Evolutionary conservation across 176 grass and related monocot species (phyloP), one percentile per base, ranked within the genome.

Genomic region (Cenchrus americanus): DNA sequence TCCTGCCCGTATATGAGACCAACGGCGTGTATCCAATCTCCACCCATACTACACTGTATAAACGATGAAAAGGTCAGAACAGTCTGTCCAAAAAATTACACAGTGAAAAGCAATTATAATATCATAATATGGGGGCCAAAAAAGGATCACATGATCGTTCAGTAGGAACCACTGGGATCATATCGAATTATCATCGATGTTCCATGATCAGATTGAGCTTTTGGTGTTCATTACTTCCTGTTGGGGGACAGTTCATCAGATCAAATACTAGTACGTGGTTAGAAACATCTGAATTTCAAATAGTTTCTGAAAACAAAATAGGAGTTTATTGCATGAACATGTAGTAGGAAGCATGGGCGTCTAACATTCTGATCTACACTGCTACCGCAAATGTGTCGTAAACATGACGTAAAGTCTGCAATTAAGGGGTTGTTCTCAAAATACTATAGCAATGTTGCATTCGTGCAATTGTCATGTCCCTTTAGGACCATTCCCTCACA

Each of bases 401-500:
- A 88, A 80, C 26, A 30, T 88, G 67, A 75, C 26, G 82, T 80
- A 79, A 80, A 40, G 67, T 34, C 68, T 12, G 3, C 73, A 81
- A 81, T 74, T 74, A 77, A 37, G 55, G 18, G 27, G 30, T 21
- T 84, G 70, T 81, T 77, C 69, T 62, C 62, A 76, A 44, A 21
- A 22, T 82, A 78, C 71, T 77, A 78, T 77, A 66, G 66, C 48
- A 65, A 30, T 47, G 71, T 48, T 65, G 78, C 59, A 72, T 78
- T 79, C 73, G 66, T 73, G 88, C 73, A 83, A 17, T 83, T 86
- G 73, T 72, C 79, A 52, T 62, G 66, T 86, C 78, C 43, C 66
- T 79, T 69, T 30, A 73, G 79, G 67, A 51, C 84, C 88, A 90
- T 59, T 27, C 40, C 15, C 57, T 66, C 68, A 61, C 26, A 34